Evolutionary conservation across 2,329 filamentous ascomycete species (phyloP), one percentile per base, ranked within the genome.

Genomic region (Fusarium virguliforme): DNA sequence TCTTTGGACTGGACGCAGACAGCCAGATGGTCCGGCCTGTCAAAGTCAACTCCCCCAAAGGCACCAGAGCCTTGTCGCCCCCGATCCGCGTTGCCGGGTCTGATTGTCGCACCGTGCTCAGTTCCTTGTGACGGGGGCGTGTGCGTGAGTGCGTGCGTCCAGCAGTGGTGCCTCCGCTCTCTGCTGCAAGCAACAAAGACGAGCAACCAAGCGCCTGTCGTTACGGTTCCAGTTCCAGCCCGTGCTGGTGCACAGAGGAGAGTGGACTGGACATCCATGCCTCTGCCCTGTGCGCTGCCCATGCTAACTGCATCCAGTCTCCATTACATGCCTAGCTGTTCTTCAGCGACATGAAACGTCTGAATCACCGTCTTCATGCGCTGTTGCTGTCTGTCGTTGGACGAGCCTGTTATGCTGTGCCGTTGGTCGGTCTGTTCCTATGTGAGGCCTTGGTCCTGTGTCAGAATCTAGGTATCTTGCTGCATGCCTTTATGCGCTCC

Each of bases 31-130:
- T 15, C 9, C 32, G 50, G 32, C 15, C 50, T 35, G 50, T 48
- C 43, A 48, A 48, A 13, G 43, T 48, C 43, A 30, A 48, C 43
- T 48, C 24, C 43, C 30, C 24, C 15, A 48, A 18, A 41, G 38
- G 43, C 43, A 54, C 32, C 12, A 69, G 68, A 63, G 62, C 64
- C 64, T 64, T 63, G 65, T 41, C 57, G 60, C 63, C 70, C 71
- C 61, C 56, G 68, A 74, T 70, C 74, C 74, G 57, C 61, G 63
- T 74, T 64, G 70, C 60, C 64, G 74, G 74, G 74, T 74, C 74
- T 74, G 63, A 58, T 37, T 73, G 74, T 75, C 68, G 70, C 74
- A 75, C 72, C 70, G 72, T 75, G 74, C 65, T 71, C 54, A 60
- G 59, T 65, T 66, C 61, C 60, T 41, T 74, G 65, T 72, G 68